Evolutionary conservation across 2,329 filamentous ascomycete genomes (phyloP), one percentile per base, ranked within the genome.

Genomic region (Xylariales sp.): DNA sequence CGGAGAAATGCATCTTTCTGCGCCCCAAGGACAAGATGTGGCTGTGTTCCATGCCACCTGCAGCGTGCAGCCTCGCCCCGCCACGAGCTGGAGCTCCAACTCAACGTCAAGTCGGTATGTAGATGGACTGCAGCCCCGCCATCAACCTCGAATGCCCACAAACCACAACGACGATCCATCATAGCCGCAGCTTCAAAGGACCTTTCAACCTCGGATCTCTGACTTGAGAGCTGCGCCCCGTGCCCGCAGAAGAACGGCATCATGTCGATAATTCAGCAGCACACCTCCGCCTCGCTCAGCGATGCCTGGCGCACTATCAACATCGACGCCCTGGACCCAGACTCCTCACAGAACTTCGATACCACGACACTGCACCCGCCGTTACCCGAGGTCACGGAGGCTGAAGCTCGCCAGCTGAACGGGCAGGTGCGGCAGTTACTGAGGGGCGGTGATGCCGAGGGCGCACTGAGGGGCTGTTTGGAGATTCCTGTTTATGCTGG

Each of bases 271-370:
- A 82, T 82, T 53, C 80, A 82, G 60, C 77, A 83, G 61, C 74
- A 80, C 65, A 78, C 73, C 38, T 65, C 69, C 45, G 74, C 76
- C 42, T 71, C 78, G 52, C 71, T 84, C 42, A 69, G 69, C 64
- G 80, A 84, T 53, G 75, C 77, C 59, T 84, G 80, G 80, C 87
- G 90, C 65, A 95, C 88, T 52, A 93, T 96, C 75, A 88, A 96
- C 76, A 85, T 96, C 64, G 90, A 96, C 63, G 83, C 84, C 53
- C 78, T 95, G 56, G 86, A 93, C 64, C 88, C 90, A 45, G 90
- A 97, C 66, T 93, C 88, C 55, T 80, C 86, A 51, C 71, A 80
- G 66, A 97, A 96, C 78, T 97, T 97, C 70, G 87, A 94, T 67
- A 81, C 87, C 49, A 78, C 84, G 45, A 88, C 88, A 14, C 80